A percentile compares a stretch with the other conserved stretches of the same genome.
phyloP scores from a whole-genome alignment of 768 basidiomycete genomes.

The Gautieria morchelliformis region DNA sequence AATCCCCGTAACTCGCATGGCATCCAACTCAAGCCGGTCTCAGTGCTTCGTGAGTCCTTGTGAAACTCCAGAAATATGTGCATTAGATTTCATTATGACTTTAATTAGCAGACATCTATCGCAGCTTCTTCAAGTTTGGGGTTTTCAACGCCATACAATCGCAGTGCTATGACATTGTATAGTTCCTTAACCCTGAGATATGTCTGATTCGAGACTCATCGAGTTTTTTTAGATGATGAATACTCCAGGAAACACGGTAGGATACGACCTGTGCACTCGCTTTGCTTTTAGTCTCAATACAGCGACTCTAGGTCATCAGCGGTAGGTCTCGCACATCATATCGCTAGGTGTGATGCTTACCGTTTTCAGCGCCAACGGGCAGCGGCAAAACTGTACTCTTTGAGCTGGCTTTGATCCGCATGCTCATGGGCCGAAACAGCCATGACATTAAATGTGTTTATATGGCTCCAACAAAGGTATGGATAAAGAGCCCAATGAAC shows the following conservation, averaged over 20 bases:
- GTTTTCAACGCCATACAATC: slow-evolving; percentile 92
- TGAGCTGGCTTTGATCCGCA: slow-evolving; percentile 78
- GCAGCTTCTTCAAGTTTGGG: slow-evolving; percentile 76
- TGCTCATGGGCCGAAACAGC: slow-evolving; percentile 39
- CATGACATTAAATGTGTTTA: slow-evolving; percentile 65
- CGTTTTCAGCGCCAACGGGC: slow-evolving; percentile 74
- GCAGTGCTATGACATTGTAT: slow-evolving; percentile 65
- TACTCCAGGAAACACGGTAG: slow-evolving; percentile 57
- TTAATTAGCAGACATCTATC: slow-evolving; percentile 67
- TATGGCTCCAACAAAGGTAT: slow-evolving; percentile 85
- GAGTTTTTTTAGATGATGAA: slow-evolving; percentile 38
- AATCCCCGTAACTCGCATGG: slow-evolving; percentile 33
- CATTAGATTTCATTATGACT: background rate
- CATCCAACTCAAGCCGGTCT: slow-evolving; percentile 55
- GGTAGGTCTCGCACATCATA: slow-evolving; percentile 29
- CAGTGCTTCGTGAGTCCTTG: slow-evolving; percentile 53
- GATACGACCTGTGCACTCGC: slow-evolving; percentile 8
- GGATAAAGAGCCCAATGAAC: background rate
- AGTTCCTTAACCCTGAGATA: slow-evolving; percentile 14
- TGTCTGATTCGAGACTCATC: background rate
- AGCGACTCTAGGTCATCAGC: slow-evolving; percentile 50
- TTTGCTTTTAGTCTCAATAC: slow-evolving; percentile 7
- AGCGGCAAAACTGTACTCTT: slow-evolving; percentile 95
- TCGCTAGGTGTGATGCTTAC: background rate
- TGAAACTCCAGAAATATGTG: background rate